phyloP scores from a whole-genome alignment of 1,284 basidiomycete species.

The Ustilago vetiveriae region DNA sequence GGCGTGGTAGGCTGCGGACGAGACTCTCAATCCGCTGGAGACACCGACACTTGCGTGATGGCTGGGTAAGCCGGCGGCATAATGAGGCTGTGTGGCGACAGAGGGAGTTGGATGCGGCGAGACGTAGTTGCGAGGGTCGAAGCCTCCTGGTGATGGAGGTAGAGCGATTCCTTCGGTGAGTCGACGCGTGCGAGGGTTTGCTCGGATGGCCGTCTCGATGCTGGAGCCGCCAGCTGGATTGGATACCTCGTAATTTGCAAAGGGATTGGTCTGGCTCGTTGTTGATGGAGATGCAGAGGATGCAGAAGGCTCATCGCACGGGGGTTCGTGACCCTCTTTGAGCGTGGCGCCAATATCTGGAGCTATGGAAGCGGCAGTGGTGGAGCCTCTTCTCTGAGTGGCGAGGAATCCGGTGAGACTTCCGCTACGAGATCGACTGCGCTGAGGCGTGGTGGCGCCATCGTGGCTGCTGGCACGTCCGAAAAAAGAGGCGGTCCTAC shows the following conservation, averaged over 20 bases:
- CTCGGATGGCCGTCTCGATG: constrained; percentile 35
- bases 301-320: background rate
- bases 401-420: constrained; percentile 36
- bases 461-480: constrained; percentile 50
- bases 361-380: constrained; percentile 18
- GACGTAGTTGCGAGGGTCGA: constrained; percentile 47
- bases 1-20: constrained; percentile 15
- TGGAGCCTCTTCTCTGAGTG: constrained; percentile 29
- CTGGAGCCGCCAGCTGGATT: constrained; percentile 14
- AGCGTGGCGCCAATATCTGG: constrained; percentile 16
- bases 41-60: constrained; percentile 31
- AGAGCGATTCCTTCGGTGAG: constrained; percentile 32
- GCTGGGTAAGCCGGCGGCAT: constrained; percentile 45
- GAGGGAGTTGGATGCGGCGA: constrained; percentile 49
- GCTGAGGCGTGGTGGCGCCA: constrained; percentile 29
- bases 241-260: constrained; percentile 32
- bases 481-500: constrained; percentile 34
- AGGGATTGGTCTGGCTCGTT: constrained; percentile 3
- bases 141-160: constrained; percentile 30
- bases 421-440: constrained; percentile 39
- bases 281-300: constrained; percentile 9
- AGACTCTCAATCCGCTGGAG: constrained; percentile 38
- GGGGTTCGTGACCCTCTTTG: constrained; percentile 14
- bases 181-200: constrained; percentile 31
- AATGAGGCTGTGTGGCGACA: constrained; percentile 47